Conservation (phyloP, 164 flowering plant genomes). For the Kingdonia uniflora region DNA sequence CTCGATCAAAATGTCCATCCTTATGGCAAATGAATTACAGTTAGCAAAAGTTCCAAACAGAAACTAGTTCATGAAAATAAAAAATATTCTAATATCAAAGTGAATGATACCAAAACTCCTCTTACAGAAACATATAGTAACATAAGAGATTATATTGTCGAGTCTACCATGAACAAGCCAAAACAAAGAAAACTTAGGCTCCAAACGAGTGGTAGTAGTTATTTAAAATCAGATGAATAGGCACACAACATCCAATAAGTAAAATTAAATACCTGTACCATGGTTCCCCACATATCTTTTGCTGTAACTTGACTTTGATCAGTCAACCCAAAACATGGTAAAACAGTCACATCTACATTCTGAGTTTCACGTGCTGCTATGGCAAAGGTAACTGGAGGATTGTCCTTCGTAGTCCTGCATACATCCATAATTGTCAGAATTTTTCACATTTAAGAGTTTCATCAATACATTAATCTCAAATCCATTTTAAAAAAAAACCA, state of each 20-base stretch:
- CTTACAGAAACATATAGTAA: too few species aligned
- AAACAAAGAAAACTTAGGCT: too few species aligned
- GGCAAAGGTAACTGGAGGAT: conserved; percentile 92
- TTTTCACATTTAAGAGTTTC: background rate
- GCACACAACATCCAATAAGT: too few species aligned
- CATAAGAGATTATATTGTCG: too few species aligned
- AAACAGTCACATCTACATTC: conserved; percentile 78
- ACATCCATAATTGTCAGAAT: conserved; percentile 3
- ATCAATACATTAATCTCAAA: too few species aligned
- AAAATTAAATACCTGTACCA: conserved; percentile 47
- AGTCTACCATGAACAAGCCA: too few species aligned
- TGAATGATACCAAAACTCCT: background rate
- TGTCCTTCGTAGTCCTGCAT: conserved; percentile 77
- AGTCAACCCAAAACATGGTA: conserved; percentile 73
- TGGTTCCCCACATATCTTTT: conserved; percentile 73
- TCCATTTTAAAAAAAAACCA: too few species aligned
- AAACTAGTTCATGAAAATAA: background rate
- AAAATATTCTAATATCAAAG: background rate
- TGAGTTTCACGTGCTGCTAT: conserved; percentile 93
- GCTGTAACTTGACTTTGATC: conserved; percentile 58
- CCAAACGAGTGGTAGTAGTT: too few species aligned
- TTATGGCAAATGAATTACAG: conserved; percentile 9
- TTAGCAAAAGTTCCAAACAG: background rate
- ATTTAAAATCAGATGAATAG: too few species aligned
- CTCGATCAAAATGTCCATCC: conserved; percentile 83